These are phyloP conservation scores for Pseudozyma sp. DNA, from an alignment of 1,284 basidiomycete genomes.

Conservation along the genomic window DNA sequence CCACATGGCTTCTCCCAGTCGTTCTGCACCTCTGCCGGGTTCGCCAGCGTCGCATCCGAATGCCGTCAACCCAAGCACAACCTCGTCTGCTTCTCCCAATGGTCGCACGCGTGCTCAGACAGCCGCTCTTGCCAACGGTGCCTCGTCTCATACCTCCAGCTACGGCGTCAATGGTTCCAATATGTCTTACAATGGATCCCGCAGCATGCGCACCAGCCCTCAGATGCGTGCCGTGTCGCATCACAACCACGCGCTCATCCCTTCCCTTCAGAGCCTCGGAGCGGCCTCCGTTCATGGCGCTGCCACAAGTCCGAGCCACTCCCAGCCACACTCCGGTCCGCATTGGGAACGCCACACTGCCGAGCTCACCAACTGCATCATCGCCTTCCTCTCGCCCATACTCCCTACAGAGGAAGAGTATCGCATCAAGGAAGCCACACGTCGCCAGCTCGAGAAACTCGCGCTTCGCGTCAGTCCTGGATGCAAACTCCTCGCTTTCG, in stretches of 20 bases:
- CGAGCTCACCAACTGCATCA: slow-evolving; percentile 65
- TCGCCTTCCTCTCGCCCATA: slow-evolving; percentile 65
- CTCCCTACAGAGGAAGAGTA: slow-evolving; percentile 68
- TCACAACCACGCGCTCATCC: slow-evolving; percentile 23
- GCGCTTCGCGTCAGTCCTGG: slow-evolving; percentile 93
- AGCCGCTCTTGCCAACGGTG: slow-evolving; percentile 23
- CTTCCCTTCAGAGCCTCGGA: slow-evolving; percentile 23
- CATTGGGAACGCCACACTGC: slow-evolving; percentile 62
- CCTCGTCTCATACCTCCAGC: slow-evolving; percentile 13
- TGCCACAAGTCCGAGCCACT: slow-evolving; percentile 31
- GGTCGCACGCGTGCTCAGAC: slow-evolving; percentile 41
- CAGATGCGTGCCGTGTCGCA: slow-evolving; percentile 43
- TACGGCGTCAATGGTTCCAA: slow-evolving; percentile 22
- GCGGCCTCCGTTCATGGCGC: slow-evolving; percentile 11
- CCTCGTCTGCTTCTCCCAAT: slow-evolving; percentile 30
- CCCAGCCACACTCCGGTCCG: slow-evolving; percentile 23
- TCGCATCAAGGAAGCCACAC: slow-evolving; percentile 85
- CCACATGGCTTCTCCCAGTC: slow-evolving; percentile 32
- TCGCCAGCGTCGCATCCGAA: slow-evolving; percentile 4
- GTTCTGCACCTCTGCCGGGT: slow-evolving; percentile 25
- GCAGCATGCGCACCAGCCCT: slow-evolving; percentile 41
- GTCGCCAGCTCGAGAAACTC: slow-evolving; percentile 91
- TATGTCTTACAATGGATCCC: slow-evolving; percentile 22
- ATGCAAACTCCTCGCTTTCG: slow-evolving; percentile 90
- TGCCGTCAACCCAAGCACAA: not conserved